phyloP scores from a whole-genome alignment of 2,329 filamentous ascomycete genomes.

The Fusarium nurragi region DNA sequence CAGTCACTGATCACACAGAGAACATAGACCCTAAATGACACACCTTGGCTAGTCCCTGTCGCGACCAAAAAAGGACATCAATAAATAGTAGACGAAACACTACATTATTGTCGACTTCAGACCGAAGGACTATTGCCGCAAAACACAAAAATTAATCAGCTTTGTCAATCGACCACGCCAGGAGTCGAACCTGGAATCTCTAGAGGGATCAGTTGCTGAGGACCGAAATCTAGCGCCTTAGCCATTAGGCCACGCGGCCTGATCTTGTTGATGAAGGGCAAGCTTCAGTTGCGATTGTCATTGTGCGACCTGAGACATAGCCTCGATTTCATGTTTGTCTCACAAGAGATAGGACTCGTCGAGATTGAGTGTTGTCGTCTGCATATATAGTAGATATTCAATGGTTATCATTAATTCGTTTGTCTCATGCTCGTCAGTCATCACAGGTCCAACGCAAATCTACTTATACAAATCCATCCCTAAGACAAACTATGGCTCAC shows the following conservation, averaged over 20 bases:
- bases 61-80: background rate
- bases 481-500: background rate
- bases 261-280: background rate
- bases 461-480: too few species aligned
- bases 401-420: background rate
- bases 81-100: background rate
- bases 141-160: slow-evolving; percentile 7
- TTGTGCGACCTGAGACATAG: background rate
- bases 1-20: too few species aligned
- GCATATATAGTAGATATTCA: background rate
- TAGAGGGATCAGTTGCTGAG: slow-evolving; percentile 10
- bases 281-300: background rate
- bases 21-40: too few species aligned
- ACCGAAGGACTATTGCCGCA: background rate
- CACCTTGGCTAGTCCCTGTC: background rate
- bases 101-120: too few species aligned
- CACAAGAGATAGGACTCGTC: background rate
- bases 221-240: slow-evolving; percentile 32
- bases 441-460: background rate
- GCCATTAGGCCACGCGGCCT: slow-evolving; percentile 30
- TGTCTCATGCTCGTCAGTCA: background rate
- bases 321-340: background rate
- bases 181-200: slow-evolving; percentile 34
- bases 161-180: slow-evolving; percentile 20
- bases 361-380: background rate